A percentile compares a stretch with the other conserved stretches of the same genome.
Evolutionary conservation across 345 rosid genomes (phyloP).

Genomic region (Eucalyptus caleyi): DNA sequence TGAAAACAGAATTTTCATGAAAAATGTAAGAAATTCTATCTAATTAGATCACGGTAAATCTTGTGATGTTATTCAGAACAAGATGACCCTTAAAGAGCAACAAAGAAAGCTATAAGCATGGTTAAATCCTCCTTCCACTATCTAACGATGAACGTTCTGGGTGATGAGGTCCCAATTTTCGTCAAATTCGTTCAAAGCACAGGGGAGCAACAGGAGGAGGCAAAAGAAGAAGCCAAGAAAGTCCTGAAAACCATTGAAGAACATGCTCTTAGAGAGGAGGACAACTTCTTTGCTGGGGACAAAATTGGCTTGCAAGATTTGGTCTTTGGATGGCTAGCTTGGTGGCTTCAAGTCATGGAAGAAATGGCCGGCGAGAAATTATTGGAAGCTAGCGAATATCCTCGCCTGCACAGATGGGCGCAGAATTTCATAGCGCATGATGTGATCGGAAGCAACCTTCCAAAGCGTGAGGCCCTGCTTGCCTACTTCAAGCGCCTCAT

Average conservation of each 20-base stretch:
- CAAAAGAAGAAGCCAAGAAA: not conserved
- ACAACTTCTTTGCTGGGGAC: slow-evolving; percentile 4
- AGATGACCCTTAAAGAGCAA: not conserved
- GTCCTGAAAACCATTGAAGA: slow-evolving; percentile 3
- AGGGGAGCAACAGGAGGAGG: slow-evolving; percentile 2
- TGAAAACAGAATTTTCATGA: not conserved
- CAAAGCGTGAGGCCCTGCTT: not conserved
- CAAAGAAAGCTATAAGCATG: not conserved
- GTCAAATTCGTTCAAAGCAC: not conserved
- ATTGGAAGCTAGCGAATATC: not conserved
- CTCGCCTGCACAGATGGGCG: not conserved
- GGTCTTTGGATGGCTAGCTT: not conserved
- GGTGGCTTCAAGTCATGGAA: not conserved
- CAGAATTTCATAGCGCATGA: not conserved
- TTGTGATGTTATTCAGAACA: not conserved
- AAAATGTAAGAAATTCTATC: not conserved
- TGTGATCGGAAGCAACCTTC: not conserved
- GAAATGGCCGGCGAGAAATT: not conserved
- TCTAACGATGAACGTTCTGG: not conserved
- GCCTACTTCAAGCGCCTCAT: not conserved
- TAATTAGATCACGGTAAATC: not conserved
- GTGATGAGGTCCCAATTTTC: not conserved
- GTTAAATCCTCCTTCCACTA: not conserved
- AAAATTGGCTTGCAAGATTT: not conserved
- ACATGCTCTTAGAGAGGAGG: not conserved